Percentiles rank a stretch among this genome's conserved stretches.
Conservation (phyloP, 2,329 filamentous ascomycete genomes). For the Neofusicoccum ribis region DNA sequence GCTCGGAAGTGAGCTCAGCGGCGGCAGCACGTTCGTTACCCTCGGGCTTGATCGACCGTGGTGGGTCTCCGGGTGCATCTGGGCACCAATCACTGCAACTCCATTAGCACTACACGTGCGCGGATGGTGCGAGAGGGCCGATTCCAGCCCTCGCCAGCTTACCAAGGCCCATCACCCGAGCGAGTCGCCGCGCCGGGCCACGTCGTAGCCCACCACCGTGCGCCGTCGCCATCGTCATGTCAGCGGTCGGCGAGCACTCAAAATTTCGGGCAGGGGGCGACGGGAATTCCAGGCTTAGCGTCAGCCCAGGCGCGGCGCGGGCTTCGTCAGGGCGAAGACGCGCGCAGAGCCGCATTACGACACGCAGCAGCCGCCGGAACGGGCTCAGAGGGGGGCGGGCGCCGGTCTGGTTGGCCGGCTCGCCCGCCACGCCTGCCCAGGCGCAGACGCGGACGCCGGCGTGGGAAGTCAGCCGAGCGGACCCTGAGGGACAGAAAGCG, state of each 20-base stretch:
- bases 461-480: neutral
- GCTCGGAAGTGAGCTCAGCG: slow-evolving; percentile 5
- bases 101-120: neutral
- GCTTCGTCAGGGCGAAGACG: no score
- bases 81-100: slow-evolving; percentile 11
- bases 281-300: neutral
- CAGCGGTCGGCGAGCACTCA: neutral
- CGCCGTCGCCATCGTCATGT: neutral
- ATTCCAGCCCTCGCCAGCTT: slow-evolving; percentile 14
- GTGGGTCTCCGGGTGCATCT: slow-evolving; percentile 12
- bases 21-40: neutral
- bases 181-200: neutral
- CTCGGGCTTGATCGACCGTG: slow-evolving; percentile 12
- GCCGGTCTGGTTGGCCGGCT: neutral
- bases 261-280: no score
- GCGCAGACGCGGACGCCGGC: no score
- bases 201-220: neutral
- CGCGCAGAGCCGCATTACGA: neutral
- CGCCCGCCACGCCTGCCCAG: no score
- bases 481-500: no score
- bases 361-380: neutral
- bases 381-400: neutral
- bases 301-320: neutral
- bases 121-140: slow-evolving; percentile 11
- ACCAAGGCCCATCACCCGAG: neutral